phyloP scores from a whole-genome alignment of 331 rosid species.

The Stylosanthes scabra region DNA sequence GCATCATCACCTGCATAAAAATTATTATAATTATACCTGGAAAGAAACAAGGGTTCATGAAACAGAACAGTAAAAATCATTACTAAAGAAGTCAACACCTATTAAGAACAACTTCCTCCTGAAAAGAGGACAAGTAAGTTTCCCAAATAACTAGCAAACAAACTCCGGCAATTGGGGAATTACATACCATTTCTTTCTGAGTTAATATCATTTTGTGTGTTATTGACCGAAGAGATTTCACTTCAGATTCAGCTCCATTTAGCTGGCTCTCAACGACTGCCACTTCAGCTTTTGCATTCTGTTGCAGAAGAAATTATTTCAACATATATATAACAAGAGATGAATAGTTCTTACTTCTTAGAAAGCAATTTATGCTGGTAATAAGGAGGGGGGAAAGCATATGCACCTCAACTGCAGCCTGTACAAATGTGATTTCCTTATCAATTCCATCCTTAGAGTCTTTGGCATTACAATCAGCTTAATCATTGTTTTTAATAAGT shows the following conservation, averaged over 20 bases:
- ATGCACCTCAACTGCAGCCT: slow-evolving; percentile 67
- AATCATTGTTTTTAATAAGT: neutral
- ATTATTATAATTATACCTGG: slow-evolving; percentile 7
- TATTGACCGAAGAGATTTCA: slow-evolving; percentile 82
- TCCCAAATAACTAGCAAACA: slow-evolving; percentile 30
- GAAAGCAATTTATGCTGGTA: slow-evolving; percentile 17
- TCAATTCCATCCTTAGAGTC: slow-evolving; percentile 68
- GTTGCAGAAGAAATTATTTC: slow-evolving; percentile 32
- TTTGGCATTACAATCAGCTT: slow-evolving; percentile 50
- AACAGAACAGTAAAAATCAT: slow-evolving; percentile 32
- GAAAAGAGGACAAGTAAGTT: slow-evolving; percentile 46
- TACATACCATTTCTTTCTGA: slow-evolving; percentile 92
- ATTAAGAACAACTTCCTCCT: slow-evolving; percentile 99
- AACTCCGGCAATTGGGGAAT: slow-evolving; percentile 31
- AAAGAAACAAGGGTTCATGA: slow-evolving; percentile 28
- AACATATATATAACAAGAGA: slow-evolving; percentile 24
- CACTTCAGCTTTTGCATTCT: slow-evolving; percentile 81
- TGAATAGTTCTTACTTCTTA: slow-evolving; percentile 2
- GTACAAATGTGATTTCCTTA: slow-evolving; percentile 69
- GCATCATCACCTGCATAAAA: slow-evolving; percentile 65
- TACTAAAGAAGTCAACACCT: slow-evolving; percentile 67
- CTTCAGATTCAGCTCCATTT: slow-evolving; percentile 83
- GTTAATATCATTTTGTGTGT: slow-evolving; percentile 98
- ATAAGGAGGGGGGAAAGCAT: slow-evolving; percentile 19
- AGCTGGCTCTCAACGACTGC: slow-evolving; percentile 62